phyloP scores from a whole-genome alignment of 352 stramenopile species.

The Hyaloperonospora arabidopsidis region DNA sequence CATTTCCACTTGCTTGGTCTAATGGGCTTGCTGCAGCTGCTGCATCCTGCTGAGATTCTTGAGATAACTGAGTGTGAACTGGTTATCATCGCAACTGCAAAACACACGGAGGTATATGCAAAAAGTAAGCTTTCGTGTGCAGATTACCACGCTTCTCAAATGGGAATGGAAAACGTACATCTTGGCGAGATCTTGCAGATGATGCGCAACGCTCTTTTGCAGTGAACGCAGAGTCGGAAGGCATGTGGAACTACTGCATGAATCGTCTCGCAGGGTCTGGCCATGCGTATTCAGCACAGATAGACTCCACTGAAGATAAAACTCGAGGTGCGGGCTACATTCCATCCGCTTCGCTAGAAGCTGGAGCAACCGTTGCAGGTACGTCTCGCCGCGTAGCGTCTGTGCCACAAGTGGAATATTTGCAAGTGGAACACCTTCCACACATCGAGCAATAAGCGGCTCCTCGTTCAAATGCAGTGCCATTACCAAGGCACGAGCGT shows the following conservation, averaged over 20 bases:
- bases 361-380: constrained; percentile 89
- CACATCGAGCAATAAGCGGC: constrained; percentile 84
- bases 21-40: constrained; percentile 30
- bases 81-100: constrained; percentile 81
- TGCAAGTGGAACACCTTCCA: constrained; percentile 87
- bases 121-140: constrained; percentile 10
- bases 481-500: constrained; percentile 92
- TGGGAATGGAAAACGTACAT: constrained; percentile 53
- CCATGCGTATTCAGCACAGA: constrained; percentile 92
- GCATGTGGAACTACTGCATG: constrained; percentile 53
- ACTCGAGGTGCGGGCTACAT: constrained; percentile 93
- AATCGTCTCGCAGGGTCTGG: constrained; percentile 68
- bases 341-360: constrained; percentile 90
- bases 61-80: constrained; percentile 84
- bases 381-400: constrained; percentile 80
- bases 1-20: constrained; percentile 14
- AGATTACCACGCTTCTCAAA: neutral
- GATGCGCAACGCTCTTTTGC: constrained; percentile 79
- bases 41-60: constrained; percentile 60
- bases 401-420: constrained; percentile 88
- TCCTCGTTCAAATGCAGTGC: constrained; percentile 95
- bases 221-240: constrained; percentile 76
- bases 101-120: constrained; percentile 9
- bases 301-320: constrained; percentile 94
- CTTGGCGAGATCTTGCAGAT: constrained; percentile 79